Percentiles rank a stretch among this genome's conserved stretches.
Conservation (phyloP, 257 asterid species). For the Solanum pennellii region DNA sequence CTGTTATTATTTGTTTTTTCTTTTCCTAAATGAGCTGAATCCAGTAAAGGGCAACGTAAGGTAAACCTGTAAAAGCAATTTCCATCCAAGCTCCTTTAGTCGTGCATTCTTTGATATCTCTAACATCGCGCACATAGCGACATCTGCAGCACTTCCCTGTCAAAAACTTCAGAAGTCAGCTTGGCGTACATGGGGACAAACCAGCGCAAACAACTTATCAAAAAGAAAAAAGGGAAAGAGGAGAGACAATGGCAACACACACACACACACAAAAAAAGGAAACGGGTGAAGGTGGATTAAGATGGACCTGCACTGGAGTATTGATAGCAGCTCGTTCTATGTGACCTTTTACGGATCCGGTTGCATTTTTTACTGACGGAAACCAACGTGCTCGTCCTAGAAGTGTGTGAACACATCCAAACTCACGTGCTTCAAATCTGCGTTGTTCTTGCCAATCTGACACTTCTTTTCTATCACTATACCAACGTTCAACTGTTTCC, state of each 20-base stretch:
- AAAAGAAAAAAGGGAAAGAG: neutral
- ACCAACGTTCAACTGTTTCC: constrained; percentile 90
- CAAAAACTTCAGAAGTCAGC: neutral
- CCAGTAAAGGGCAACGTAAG: neutral
- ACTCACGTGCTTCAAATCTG: constrained; percentile 50
- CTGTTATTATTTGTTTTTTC: neutral
- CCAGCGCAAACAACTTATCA: neutral
- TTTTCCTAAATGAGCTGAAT: neutral
- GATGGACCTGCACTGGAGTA: constrained; percentile 87
- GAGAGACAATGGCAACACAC: neutral
- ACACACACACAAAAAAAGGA: neutral
- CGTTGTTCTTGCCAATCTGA: constrained; percentile 74
- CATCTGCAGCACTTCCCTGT: constrained; percentile 99
- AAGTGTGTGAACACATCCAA: constrained; percentile 52
- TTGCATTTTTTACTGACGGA: constrained; percentile 57
- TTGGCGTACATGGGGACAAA: neutral
- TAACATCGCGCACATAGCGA: constrained; percentile 97
- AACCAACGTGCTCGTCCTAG: constrained; percentile 86
- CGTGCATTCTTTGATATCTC: constrained; percentile 60
- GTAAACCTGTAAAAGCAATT: constrained; percentile 71
- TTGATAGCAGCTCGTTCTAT: constrained; percentile 97
- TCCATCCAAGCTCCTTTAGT: constrained; percentile 78
- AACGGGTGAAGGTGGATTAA: neutral
- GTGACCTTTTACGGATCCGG: constrained; percentile 51
- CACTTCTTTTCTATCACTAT: constrained; percentile 89